phyloP scores from a whole-genome alignment of 1,284 basidiomycete genomes.

The Ceratobasidium sp. region DNA sequence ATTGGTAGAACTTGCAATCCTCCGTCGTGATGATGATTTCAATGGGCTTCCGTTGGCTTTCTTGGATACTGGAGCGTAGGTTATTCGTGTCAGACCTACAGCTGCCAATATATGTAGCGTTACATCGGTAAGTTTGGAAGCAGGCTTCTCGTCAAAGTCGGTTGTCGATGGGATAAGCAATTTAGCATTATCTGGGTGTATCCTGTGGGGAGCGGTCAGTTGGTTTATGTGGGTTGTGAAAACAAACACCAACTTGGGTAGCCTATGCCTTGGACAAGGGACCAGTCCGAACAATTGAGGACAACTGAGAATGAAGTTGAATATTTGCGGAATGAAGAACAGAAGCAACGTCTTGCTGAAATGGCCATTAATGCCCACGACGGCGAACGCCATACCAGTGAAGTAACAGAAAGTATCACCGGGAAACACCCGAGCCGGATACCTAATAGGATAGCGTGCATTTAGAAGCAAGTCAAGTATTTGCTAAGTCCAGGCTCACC shows the following conservation, averaged over 20 bases:
- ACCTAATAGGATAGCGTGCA: slow-evolving; percentile 63
- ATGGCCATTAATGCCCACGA: slow-evolving; percentile 95
- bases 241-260: slow-evolving; percentile 72
- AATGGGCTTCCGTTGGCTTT: slow-evolving; percentile 9
- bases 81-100: slow-evolving; percentile 73
- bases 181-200: slow-evolving; percentile 69
- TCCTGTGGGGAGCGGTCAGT: slow-evolving; percentile 56
- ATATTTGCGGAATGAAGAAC: slow-evolving; percentile 97
- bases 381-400: slow-evolving; percentile 96
- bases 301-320: slow-evolving; percentile 95
- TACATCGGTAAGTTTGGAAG: slow-evolving; percentile 60
- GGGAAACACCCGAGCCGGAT: slow-evolving; percentile 92
- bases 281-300: slow-evolving; percentile 96
- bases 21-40: slow-evolving; percentile 4
- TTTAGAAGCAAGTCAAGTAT: slow-evolving; percentile 43
- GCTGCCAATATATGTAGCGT: slow-evolving; percentile 65
- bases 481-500: slow-evolving; percentile 60
- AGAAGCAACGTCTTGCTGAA: slow-evolving; percentile 96
- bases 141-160: slow-evolving; percentile 56
- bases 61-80: slow-evolving; percentile 57
- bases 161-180: slow-evolving; percentile 77
- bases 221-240: slow-evolving; percentile 6
- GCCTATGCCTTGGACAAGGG: slow-evolving; percentile 90
- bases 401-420: slow-evolving; percentile 99
- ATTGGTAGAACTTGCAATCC: slow-evolving; percentile 65